Evolutionary conservation across 345 rosid species (phyloP), one percentile per base, ranked within the genome.

Genomic region (Brassica nigra): DNA sequence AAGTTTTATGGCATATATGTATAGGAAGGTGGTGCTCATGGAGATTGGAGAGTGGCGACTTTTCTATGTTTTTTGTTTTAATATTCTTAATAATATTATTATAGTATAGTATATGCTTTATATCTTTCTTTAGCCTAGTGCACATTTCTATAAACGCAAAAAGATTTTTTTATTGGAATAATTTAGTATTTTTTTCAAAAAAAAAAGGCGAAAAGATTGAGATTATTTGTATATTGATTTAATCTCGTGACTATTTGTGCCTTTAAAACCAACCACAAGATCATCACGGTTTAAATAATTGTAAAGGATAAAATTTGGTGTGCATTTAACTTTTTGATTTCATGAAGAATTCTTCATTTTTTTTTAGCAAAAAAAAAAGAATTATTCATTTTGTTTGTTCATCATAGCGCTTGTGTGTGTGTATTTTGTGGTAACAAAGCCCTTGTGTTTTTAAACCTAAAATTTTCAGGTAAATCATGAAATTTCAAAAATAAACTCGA

Each of bases 1-100:
- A 39, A 23, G 62, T 66, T 70, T 33, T 66, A 39, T 54, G 59
- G 77, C 80, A 85, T 75, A 78, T 83, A 80, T 83, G 83, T 78
- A 80, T 82, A 28, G 28, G 73, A 55, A 49, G 62, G 27, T 16
- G 12, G 20, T 71, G 52, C 30, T 34, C 10, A 49, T 8, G 67
- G 70, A 67, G 20, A 74, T 59, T 68, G 75, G 66, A 67, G 20
- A 74, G 66, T 68, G 75, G 66, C 18, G 75, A 68, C 78, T 57
- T 79, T 73, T 74, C 62, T 61, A 61, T 59, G 14, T 42, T 30
- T 30, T 8, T 30, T 47, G 30, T 11, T n/a, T 30, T 3, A 15
- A 28, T 54, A 54, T 70, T 12, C 47, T 20, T 33, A 47, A 0
- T 27, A 66, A 30, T 64, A 69, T 36, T 36, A 2, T 58, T 15